Evolutionary conservation across 768 basidiomycete species (phyloP), one percentile per base, ranked within the genome.

Genomic region (Termitomyces heimii): DNA sequence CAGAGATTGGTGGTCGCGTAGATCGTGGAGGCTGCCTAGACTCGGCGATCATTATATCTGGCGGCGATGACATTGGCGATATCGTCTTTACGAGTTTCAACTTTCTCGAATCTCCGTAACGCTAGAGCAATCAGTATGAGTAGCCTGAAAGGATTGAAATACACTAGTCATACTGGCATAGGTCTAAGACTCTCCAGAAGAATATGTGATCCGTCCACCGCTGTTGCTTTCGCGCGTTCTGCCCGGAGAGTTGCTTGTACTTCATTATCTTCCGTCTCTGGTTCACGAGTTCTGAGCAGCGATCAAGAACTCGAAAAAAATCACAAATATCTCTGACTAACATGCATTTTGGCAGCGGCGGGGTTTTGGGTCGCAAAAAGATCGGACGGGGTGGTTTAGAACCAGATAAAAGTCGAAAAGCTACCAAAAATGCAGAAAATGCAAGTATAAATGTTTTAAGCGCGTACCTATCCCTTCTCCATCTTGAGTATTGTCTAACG

Each of bases 321-420:
- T 24, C 26, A 16, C 34, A 45, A n/a, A 1, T 18, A 22, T 40
- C 16, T 4, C 12, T 24, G 14, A 67, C 74, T 14, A 60, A 82
- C 82, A 68, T 66, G 46, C 18, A 47, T 47, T 12, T 3, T 6
- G 73, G 57, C 16, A 66, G 70, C 13, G 73, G 77, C 13, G 71
- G 73, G 8, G 77, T 75, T 58, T 73, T 77, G 0, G 77, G 77
- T 13, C 70, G 62, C 13, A 80, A 62, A n/a, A 73, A 77, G 39
- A 84, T 67, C n/a, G 56, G 60, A n/a, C 67, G 64, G 0, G 76
- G 73, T n/a, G 68, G 57, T 18, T 67, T 64, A 2, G 75, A 66
- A 44, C 62, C 64, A 16, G 82, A 83, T 16, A 83, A 59, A 22
- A 84, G 74, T 16, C 80, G 77, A 60, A 84, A 83, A 32, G 68